These are phyloP conservation scores for Talaromyces sp. DNA, from an alignment of 2,329 filamentous ascomycete species.

Conservation along the genomic window DNA sequence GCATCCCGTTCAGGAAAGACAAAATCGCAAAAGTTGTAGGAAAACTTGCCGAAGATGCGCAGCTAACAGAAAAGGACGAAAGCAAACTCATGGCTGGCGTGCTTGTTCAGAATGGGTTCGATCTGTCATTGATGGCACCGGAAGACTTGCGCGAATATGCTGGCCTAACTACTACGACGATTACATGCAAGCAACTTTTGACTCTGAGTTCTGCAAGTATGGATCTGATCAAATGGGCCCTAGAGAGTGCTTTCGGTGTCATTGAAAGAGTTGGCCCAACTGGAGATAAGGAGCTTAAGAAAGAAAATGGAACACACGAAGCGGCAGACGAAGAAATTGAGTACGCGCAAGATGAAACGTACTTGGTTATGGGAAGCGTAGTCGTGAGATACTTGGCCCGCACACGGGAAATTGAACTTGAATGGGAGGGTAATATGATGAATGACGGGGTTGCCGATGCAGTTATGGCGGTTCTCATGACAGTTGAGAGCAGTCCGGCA, in stretches of 20 bases:
- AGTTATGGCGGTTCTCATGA: slow-evolving; percentile 86
- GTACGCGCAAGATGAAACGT: slow-evolving; percentile 39
- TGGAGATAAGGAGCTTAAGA: slow-evolving; percentile 18
- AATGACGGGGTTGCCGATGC: slow-evolving; percentile 98
- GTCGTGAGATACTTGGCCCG: slow-evolving; percentile 69
- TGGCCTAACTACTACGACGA: slow-evolving; percentile 91
- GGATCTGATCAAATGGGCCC: slow-evolving; percentile 87
- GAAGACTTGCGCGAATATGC: slow-evolving; percentile 95
- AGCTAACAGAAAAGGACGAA: slow-evolving; percentile 53
- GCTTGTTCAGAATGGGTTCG: slow-evolving; percentile 95
- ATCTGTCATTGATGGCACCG: slow-evolving; percentile 92
- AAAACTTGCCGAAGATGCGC: slow-evolving; percentile 77
- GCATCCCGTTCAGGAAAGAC: slow-evolving; percentile 92
- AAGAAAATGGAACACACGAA: slow-evolving; percentile 32
- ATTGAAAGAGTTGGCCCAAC: slow-evolving; percentile 58
- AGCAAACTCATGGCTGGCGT: slow-evolving; percentile 76
- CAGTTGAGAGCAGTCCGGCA: slow-evolving; percentile 88
- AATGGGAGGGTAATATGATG: slow-evolving; percentile 97
- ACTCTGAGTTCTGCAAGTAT: slow-evolving; percentile 83
- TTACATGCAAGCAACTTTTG: slow-evolving; percentile 86
- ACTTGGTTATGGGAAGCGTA: slow-evolving; percentile 84
- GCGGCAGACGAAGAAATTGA: slow-evolving; percentile 46
- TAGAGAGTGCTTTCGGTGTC: slow-evolving; percentile 89
- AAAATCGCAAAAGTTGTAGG: slow-evolving; percentile 96
- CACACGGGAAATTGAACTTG: slow-evolving; percentile 78